These are phyloP conservation scores for Carex myosuroides DNA, from an alignment of 176 grass and related monocot genomes.

Conservation along the genomic window DNA sequence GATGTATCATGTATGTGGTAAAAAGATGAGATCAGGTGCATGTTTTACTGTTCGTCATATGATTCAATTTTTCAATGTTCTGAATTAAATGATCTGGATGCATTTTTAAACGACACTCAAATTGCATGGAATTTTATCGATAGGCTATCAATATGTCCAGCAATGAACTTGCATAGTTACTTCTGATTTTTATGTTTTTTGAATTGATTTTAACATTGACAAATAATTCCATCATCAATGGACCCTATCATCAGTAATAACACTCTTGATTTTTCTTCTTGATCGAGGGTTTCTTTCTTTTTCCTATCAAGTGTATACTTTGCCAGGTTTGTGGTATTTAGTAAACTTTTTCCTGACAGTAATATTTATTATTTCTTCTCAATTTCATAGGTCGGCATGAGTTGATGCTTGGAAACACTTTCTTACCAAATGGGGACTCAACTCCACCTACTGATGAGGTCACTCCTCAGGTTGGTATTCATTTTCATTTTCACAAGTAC, in stretches of 20 bases:
- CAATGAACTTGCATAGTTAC: background rate
- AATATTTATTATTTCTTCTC: conserved; percentile 36
- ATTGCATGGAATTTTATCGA: background rate
- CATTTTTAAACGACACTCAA: background rate
- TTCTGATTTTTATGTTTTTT: background rate
- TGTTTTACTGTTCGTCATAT: background rate
- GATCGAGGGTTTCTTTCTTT: background rate
- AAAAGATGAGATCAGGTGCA: background rate
- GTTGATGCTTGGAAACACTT: conserved; percentile 85
- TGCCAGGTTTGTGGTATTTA: background rate
- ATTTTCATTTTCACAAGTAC: conserved; percentile 23
- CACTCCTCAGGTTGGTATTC: conserved; percentile 54
- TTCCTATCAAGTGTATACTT: background rate
- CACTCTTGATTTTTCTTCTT: background rate
- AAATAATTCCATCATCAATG: background rate
- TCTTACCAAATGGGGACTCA: conserved; percentile 44
- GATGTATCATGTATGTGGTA: background rate
- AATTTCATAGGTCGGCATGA: conserved; percentile 76
- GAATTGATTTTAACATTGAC: background rate
- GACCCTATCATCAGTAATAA: background rate
- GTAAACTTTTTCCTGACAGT: background rate
- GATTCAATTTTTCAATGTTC: background rate
- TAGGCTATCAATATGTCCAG: background rate
- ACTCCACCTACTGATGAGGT: conserved; percentile 49
- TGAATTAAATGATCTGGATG: background rate